These are phyloP conservation scores for Dictyostelium firmibasis DNA, from an alignment of 78 protist genomes.

Conservation along the genomic window DNA sequence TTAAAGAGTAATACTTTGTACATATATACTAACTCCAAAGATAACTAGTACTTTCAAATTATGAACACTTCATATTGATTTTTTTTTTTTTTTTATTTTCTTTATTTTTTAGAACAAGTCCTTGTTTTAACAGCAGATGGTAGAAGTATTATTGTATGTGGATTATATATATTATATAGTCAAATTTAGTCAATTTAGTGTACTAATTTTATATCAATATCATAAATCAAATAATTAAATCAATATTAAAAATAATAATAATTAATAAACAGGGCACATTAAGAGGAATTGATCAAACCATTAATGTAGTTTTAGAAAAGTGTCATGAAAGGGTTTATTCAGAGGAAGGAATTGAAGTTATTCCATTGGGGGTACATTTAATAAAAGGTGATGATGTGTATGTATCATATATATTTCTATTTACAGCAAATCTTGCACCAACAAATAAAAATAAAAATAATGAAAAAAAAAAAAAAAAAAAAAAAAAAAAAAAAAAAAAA, in stretches of 20 bases:
- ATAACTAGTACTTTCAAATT: too few species aligned
- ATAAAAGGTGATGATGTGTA: conserved; percentile 79
- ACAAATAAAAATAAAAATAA: not conserved
- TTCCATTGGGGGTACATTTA: conserved; percentile 56
- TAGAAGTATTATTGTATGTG: conserved; percentile 61
- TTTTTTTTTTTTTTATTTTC: not conserved
- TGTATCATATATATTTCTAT: not conserved
- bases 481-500: too few species aligned
- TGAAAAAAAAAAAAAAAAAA: not conserved
- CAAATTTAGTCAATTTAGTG: not conserved
- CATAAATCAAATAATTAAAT: too few species aligned
- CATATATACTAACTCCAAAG: too few species aligned
- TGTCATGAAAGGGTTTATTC: conserved; percentile 65
- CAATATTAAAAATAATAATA: not conserved
- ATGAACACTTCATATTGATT: too few species aligned
- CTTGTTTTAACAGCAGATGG: conserved; percentile 71
- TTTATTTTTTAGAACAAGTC: conserved; percentile 29
- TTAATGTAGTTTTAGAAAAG: conserved; percentile 38
- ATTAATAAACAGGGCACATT: conserved; percentile 38
- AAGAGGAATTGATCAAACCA: conserved; percentile 61
- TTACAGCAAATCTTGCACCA: not conserved
- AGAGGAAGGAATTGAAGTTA: conserved; percentile 33
- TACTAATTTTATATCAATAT: not conserved
- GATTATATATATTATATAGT: not conserved
- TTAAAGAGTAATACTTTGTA: conserved; percentile 13